Conservation (phyloP, 2,329 filamentous ascomycete species). For the Elsinoe necatrix region DNA sequence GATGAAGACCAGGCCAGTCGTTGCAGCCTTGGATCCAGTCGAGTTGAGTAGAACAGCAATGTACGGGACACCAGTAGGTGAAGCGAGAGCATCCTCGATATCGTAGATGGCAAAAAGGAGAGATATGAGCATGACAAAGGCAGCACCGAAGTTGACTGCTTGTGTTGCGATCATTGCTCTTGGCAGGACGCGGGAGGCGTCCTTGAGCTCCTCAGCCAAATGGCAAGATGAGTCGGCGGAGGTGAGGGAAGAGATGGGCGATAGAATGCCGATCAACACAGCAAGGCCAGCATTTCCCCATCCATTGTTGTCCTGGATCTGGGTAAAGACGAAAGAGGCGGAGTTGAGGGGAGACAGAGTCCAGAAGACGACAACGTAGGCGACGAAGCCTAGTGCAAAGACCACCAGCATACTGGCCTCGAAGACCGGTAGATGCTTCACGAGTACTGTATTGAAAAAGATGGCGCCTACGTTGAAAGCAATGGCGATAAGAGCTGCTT, state of each 20-base stretch:
- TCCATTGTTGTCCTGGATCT: conserved; percentile 22
- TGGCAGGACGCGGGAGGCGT: conserved; percentile 21
- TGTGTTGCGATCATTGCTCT: conserved; percentile 22
- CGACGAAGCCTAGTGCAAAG: conserved; percentile 27
- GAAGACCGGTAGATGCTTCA: conserved; percentile 24
- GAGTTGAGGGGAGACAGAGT: conserved; percentile 20
- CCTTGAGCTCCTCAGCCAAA: conserved; percentile 21
- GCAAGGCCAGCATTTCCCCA: conserved; percentile 24
- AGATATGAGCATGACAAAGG: conserved; percentile 21
- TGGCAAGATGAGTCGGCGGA: conserved; percentile 19
- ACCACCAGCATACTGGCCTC: conserved; percentile 25
- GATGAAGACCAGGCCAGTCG: conserved; percentile 21
- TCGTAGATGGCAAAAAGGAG: conserved; percentile 27
- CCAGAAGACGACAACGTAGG: conserved; percentile 25
- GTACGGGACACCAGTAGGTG: conserved; percentile 22
- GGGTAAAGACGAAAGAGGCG: conserved; percentile 21
- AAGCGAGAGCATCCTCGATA: conserved; percentile 24
- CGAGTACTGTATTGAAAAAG: conserved; percentile 26
- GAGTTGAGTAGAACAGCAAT: conserved; percentile 24
- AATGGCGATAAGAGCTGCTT: conserved; percentile 17
- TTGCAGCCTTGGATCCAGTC: conserved; percentile 21
- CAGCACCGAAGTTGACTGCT: conserved; percentile 20
- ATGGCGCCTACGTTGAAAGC: conserved; percentile 21
- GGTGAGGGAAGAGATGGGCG: conserved; percentile 14
- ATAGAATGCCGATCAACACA: conserved; percentile 25